phyloP scores from a whole-genome alignment of 768 basidiomycete genomes.

The Suillus tomentosus region DNA sequence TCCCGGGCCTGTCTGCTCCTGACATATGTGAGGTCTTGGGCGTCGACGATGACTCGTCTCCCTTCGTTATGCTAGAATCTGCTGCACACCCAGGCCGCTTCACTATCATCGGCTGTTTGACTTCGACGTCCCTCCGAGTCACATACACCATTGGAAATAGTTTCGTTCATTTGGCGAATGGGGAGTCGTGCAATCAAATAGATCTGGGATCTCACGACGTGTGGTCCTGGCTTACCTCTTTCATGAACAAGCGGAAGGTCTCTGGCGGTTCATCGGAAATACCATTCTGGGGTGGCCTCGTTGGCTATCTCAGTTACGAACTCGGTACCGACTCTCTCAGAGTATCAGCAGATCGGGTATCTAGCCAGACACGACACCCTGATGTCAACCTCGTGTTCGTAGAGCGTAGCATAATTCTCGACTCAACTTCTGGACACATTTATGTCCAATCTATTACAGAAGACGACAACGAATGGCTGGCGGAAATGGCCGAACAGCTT shows the following conservation, averaged over 20 bases:
- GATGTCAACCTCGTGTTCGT: slow-evolving; percentile 79
- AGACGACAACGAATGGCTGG: slow-evolving; percentile 63
- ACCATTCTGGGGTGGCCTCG: slow-evolving; percentile 84
- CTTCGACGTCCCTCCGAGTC: slow-evolving; percentile 55
- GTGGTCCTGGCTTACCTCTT: slow-evolving; percentile 76
- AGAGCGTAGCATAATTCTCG: slow-evolving; percentile 75
- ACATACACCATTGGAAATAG: slow-evolving; percentile 55
- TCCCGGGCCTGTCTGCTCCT: slow-evolving; percentile 44
- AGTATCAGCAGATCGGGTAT: slow-evolving; percentile 39
- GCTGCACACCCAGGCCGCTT: slow-evolving; percentile 74
- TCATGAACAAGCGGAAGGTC: slow-evolving; percentile 58
- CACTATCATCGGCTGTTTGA: slow-evolving; percentile 70
- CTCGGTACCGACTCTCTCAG: slow-evolving; percentile 62
- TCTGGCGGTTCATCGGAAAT: slow-evolving; percentile 49
- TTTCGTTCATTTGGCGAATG: slow-evolving; percentile 47
- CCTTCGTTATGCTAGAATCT: slow-evolving; percentile 76
- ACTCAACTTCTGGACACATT: slow-evolving; percentile 47
- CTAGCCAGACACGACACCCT: slow-evolving; percentile 47
- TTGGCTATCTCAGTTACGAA: slow-evolving; percentile 82
- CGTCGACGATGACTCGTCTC: slow-evolving; percentile 55
- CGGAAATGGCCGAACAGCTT: slow-evolving; percentile 37
- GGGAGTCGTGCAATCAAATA: slow-evolving; percentile 37
- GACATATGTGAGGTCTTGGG: slow-evolving; percentile 64
- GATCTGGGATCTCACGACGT: slow-evolving; percentile 54
- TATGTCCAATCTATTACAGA: slow-evolving; percentile 68